Base-by-base conservation (phyloP, 768 basidiomycete genomes). In the Sutorius australiensis region DNA sequence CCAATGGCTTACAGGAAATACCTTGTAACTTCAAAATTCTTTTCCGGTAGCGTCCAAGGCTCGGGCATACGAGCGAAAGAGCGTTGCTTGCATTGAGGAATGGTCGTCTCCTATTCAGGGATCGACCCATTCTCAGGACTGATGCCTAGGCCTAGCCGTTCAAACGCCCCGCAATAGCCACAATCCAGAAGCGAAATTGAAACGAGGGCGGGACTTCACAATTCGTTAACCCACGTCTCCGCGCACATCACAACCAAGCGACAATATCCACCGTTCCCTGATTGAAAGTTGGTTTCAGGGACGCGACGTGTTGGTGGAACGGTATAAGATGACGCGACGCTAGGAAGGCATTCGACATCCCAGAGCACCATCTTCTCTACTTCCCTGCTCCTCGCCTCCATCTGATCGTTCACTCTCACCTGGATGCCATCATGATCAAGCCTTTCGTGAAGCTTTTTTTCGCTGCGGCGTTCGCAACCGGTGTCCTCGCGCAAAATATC, bases 401-500 rank as follows among this genome's bases (percentile, higher is more conserved):
- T 42, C 27, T 17, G 7, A 30, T 21, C 17, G 14, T 42, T 21
- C 13, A 13, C 21, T 21, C n/a, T 12, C 12, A 6, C 7, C 24
- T 14, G 16, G 7, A 7, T 13, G 42, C n/a, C 32, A 61, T 21
- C 32, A 61, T 61, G 60, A 48, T 50, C 16, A 33, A 40, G 8
- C 13, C 31, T 3, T 40, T 61, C 8, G 36, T 33, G 9, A 43
- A 21, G 14, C 10, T 58, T 19, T n/a, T 58, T 44, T 61, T 40
- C n/a, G 38, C 28, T 1, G 32, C 27, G 1, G 45, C 45, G 5
- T 28, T 58, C 50, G 47, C 47, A 3, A 45, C 48, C 31, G 24
- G 61, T 30, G 71, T 67, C 7, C 46, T 75, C 21, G 78, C 75
- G 2, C 80, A 82, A 51, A 47, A 60, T 17, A 58, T 72, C 4